These are phyloP conservation scores for Diplotaxis tenuifolia DNA, from an alignment of 345 rosid genomes.

Conservation along the genomic window DNA sequence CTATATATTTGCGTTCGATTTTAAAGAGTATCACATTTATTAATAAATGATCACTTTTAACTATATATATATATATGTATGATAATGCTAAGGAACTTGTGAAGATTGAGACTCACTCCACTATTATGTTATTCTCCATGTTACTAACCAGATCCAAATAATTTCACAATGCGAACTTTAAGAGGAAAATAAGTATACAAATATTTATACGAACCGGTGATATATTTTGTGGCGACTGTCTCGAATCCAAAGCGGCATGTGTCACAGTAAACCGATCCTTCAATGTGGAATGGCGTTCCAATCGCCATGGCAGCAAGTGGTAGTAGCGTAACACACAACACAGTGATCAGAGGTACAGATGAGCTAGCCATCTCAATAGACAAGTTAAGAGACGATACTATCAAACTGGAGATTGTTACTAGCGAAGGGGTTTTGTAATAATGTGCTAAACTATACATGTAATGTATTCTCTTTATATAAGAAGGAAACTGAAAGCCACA, in stretches of 20 bases:
- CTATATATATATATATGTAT: no score
- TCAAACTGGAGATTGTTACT: background rate
- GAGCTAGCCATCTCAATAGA: constrained; percentile 17
- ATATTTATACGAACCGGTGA: constrained; percentile 40
- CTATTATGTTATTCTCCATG: background rate
- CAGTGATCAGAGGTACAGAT: constrained; percentile 3
- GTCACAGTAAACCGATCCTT: constrained; percentile 62
- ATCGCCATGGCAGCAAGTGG: constrained; percentile 30
- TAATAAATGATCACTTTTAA: no score
- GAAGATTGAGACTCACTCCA: background rate
- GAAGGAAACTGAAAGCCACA: constrained; percentile 4
- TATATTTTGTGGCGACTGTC: constrained; percentile 46
- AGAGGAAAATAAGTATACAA: background rate
- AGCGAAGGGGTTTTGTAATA: background rate
- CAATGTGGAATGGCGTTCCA: constrained; percentile 45
- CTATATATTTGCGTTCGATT: background rate
- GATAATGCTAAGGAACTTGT: background rate
- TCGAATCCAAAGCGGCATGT: constrained; percentile 69
- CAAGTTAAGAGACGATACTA: background rate
- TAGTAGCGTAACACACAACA: constrained; percentile 19
- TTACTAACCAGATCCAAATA: background rate
- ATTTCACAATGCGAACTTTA: background rate
- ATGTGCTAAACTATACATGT: background rate
- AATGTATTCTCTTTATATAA: background rate
- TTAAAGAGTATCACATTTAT: background rate